Base-by-base conservation (phyloP, 257 asterid species). In the Thymus quinquecostatus region DNA sequence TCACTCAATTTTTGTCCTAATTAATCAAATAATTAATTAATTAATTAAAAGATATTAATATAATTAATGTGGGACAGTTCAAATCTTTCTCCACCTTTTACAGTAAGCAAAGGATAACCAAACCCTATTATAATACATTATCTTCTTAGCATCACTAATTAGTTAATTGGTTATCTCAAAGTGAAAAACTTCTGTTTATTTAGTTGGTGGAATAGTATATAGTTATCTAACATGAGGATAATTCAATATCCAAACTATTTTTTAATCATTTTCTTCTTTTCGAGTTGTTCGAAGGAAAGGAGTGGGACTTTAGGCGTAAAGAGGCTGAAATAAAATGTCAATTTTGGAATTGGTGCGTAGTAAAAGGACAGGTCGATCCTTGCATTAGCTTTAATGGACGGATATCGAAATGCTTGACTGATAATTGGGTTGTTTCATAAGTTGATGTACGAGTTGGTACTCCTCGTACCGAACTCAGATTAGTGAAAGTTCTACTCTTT, bases 111-210 rank as follows among this genome's bases (percentile, higher is more conserved):
- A 48, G 54, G 74, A 64, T 64, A 69, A 70, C n/a, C 66, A 48
- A 30, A 66, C 45, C 45, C 68, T 29, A 80, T 71, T 84, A 70
- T 75, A 74, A 10, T 81, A 82, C 50, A 75, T 82, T 82, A 90
- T 85, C 96, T 82, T 79, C 30, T 62, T 60, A 32, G n/a, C 57
- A 53, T 44, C 64, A 63, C 66, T 63, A 61, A 32, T 29, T 47
- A 61, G 21, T 29, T 55, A 78, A 54, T 43, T 78, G 69, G 60
- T 64, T 66, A 77, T 79, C 69, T 67, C 75, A 63, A 51, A 69
- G 72, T 67, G 36, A 76, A 70, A 58, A 70, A 58, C 73, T 64
- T 70, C 48, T 28, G 43, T 21, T 76, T 38, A 66, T 77, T 74
- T 77, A 72, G 80, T 81, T 69, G 79, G 83, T 73, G 61, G 47